phyloP scores from a whole-genome alignment of 2,329 filamentous ascomycete species.

The Monosporascus ibericus region DNA sequence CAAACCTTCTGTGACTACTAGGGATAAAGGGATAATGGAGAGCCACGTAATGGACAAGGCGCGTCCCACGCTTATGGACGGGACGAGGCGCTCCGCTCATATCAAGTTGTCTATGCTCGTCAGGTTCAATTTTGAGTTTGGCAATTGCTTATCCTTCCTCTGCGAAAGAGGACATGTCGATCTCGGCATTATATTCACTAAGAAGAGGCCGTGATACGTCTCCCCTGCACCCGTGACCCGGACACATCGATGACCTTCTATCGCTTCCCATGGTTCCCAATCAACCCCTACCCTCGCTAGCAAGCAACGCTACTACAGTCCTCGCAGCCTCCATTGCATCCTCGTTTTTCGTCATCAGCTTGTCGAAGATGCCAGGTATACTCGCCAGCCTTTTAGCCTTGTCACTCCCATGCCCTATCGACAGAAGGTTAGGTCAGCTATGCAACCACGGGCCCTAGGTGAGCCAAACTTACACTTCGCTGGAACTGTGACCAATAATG shows the following conservation, averaged over 20 bases:
- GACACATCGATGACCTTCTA: background rate
- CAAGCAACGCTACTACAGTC: slow-evolving; percentile 54
- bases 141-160: background rate
- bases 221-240: too few relatives aligned
- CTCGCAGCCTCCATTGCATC: slow-evolving; percentile 51
- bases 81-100: background rate
- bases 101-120: background rate
- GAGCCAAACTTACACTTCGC: slow-evolving; percentile 51
- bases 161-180: background rate
- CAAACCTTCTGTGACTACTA: too few relatives aligned
- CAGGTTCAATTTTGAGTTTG: background rate
- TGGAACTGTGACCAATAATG: slow-evolving; percentile 50
- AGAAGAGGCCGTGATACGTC: too few relatives aligned
- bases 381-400: slow-evolving; percentile 47
- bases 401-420: slow-evolving; percentile 54
- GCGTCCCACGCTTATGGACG: background rate
- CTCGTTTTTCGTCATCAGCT: slow-evolving; percentile 49
- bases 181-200: too few relatives aligned
- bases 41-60: background rate
- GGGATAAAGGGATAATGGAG: background rate
- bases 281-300: slow-evolving; percentile 30
- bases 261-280: background rate
- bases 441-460: background rate
- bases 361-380: slow-evolving; percentile 55
- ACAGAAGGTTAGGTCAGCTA: background rate